Conservation (phyloP, 2,329 filamentous ascomycete genomes). For the Chalaropsis thielavioides region DNA sequence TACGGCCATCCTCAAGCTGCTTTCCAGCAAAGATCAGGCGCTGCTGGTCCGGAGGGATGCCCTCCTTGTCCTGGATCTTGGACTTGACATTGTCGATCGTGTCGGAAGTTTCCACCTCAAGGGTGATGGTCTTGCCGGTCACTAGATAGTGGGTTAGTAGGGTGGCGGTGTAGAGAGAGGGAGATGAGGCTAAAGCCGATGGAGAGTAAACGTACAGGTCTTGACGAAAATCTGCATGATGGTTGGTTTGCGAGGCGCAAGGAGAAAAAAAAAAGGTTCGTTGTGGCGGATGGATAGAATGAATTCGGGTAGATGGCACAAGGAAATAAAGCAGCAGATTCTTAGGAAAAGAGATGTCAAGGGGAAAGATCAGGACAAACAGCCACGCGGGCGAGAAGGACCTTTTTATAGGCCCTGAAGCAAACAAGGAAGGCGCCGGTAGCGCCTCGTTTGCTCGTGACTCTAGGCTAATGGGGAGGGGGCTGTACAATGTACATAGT, state of each 20-base stretch:
- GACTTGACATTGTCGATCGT: conserved; percentile 90
- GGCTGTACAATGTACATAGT: background rate
- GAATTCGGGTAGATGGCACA: conserved; percentile 17
- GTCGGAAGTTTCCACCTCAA: conserved; percentile 78
- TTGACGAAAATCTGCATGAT: conserved; percentile 96
- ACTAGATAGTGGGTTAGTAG: conserved; percentile 33
- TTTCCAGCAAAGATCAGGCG: conserved; percentile 88
- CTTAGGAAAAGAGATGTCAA: conserved; percentile 15
- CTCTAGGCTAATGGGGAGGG: background rate
- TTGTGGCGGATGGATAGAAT: background rate
- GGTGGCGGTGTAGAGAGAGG: conserved; percentile 27
- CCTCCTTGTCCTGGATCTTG: conserved; percentile 89
- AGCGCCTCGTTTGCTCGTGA: conserved; percentile 2
- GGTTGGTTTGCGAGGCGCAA: conserved; percentile 14
- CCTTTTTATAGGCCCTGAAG: conserved; percentile 8
- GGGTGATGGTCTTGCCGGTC: conserved; percentile 70
- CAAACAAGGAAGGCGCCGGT: conserved; percentile 19
- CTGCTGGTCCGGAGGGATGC: conserved; percentile 88
- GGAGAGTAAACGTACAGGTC: conserved; percentile 54
- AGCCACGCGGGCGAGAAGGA: conserved; percentile 20
- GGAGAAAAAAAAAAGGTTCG: background rate
- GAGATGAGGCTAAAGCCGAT: background rate
- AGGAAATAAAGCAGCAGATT: conserved; percentile 17
- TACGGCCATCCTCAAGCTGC: conserved; percentile 84
- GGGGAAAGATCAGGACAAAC: conserved; percentile 22